phyloP scores from a whole-genome alignment of 306 rosid genomes.

The Cucurbita moschata region DNA sequence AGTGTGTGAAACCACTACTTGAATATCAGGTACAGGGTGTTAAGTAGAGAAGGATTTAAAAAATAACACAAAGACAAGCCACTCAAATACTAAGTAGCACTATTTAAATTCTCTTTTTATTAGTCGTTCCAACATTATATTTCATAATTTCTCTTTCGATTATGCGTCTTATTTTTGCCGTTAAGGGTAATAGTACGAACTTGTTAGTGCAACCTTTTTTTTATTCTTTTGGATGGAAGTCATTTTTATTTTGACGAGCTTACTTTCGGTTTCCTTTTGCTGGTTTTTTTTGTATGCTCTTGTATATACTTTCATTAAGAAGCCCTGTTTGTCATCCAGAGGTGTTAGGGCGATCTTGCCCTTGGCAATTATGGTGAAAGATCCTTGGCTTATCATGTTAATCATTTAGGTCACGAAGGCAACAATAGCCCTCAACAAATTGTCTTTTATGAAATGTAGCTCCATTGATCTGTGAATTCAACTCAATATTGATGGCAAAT shows the following conservation, averaged over 20 bases:
- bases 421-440: not conserved
- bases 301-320: not conserved
- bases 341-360: not conserved
- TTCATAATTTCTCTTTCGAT: not conserved
- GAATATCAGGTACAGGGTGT: constrained; percentile 54
- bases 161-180: not conserved
- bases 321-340: not conserved
- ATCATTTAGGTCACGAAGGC: not conserved
- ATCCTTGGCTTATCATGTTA: not conserved
- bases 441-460: not conserved
- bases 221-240: not conserved
- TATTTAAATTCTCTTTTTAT: not conserved
- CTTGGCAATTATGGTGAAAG: not conserved
- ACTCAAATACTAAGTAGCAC: not conserved
- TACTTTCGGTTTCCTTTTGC: not conserved
- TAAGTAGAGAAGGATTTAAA: not conserved
- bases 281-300: not conserved
- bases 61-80: not conserved
- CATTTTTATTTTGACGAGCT: not conserved
- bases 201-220: not conserved
- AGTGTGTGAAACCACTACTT: constrained; percentile 81
- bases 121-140: not conserved
- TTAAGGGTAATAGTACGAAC: not conserved
- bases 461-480: not conserved
- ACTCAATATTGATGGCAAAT: not conserved